Evolutionary conservation across 2,329 filamentous ascomycete genomes (phyloP).

Genomic region (Aspergillus sp.): DNA sequence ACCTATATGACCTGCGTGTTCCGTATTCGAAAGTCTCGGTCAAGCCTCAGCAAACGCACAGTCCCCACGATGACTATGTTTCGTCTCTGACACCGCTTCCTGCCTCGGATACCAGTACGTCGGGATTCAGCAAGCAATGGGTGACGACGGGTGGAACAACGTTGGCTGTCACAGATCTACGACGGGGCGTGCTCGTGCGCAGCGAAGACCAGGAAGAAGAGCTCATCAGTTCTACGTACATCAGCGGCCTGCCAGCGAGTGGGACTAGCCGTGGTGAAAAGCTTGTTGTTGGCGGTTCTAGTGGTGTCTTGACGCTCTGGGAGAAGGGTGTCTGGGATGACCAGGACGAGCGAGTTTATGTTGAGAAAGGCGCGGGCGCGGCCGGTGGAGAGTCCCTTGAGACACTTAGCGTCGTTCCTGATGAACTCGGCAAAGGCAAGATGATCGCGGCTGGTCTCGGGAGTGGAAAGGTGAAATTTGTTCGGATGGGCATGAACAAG

Average conservation of each 20-base stretch:
- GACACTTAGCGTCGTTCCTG: slow-evolving; percentile 69
- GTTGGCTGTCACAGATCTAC: slow-evolving; percentile 82
- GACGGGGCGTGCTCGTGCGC: slow-evolving; percentile 79
- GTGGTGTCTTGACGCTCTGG: slow-evolving; percentile 87
- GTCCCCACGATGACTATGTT: slow-evolving; percentile 89
- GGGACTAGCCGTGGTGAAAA: slow-evolving; percentile 70
- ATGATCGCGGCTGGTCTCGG: slow-evolving; percentile 77
- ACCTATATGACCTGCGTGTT: slow-evolving; percentile 81
- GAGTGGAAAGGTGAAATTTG: slow-evolving; percentile 75
- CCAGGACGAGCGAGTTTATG: slow-evolving; percentile 82
- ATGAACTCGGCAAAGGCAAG: slow-evolving; percentile 62
- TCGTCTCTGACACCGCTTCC: slow-evolving; percentile 84
- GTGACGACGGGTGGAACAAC: slow-evolving; percentile 90
- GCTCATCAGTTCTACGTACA: slow-evolving; percentile 75
- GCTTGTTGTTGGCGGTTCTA: slow-evolving; percentile 73
- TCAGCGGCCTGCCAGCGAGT: slow-evolving; percentile 70
- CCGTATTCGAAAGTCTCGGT: slow-evolving; percentile 54
- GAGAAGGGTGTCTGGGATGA: slow-evolving; percentile 95
- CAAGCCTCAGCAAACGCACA: slow-evolving; percentile 75
- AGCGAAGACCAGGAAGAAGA: slow-evolving; percentile 97
- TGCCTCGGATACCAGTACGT: slow-evolving; percentile 75
- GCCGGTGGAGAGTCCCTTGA: slow-evolving; percentile 78
- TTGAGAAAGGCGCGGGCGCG: slow-evolving; percentile 59
- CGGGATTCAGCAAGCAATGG: slow-evolving; percentile 91
- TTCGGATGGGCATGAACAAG: slow-evolving; percentile 71